Base-by-base conservation (phyloP, 352 stramenopile species). In the Stephanocyclus meneghinianus region DNA sequence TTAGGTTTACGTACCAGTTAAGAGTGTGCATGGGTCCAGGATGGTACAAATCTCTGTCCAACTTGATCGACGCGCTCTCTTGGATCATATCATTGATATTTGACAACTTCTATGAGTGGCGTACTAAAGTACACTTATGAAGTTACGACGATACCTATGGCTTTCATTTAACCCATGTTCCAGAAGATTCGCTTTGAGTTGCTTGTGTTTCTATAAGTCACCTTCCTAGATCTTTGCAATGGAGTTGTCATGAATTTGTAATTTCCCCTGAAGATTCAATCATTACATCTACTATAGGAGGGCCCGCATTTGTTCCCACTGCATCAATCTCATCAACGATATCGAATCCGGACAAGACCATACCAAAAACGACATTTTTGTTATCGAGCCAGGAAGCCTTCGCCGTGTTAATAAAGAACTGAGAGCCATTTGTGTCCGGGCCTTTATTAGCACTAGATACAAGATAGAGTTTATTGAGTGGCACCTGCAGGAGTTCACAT, bases 311-410 rank as follows among this genome's bases (percentile, higher is more conserved):
- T 9, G 81, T 90, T 50, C 88, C 90, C 29, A 81, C 53, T 16
- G 51, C 57, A 81, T 94, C 90, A 42, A 98, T 94, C 62, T 91
- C 88, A 80, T 94, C 91, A 11, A 98, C 89, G 11, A 98, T 78
- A 55, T 97, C 70, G 57, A 84, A 84, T 55, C 90, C 90, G 15
- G 82, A 78, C n/a, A 93, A 70, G 15, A 94, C 90, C 70, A 85
- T 87, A 2, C 90, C 90, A 80, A 94, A 93, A 7, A 91, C 74
- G 6, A 90, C 86, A 81, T 92, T 78, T 71, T 91, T 92, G 16
- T 93, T 94, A 84, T 99, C 96, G 29, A 99, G 89, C 83, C 97
- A 97, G 45, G 96, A 94, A 68, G 96, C 98, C 53, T 97, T 91
- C 78, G 97, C 96, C 15, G 95, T 98, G 78, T 88, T 90, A 44